Conservation (phyloP, 2,329 filamentous ascomycete genomes). For the Talaromyces sp. region DNA sequence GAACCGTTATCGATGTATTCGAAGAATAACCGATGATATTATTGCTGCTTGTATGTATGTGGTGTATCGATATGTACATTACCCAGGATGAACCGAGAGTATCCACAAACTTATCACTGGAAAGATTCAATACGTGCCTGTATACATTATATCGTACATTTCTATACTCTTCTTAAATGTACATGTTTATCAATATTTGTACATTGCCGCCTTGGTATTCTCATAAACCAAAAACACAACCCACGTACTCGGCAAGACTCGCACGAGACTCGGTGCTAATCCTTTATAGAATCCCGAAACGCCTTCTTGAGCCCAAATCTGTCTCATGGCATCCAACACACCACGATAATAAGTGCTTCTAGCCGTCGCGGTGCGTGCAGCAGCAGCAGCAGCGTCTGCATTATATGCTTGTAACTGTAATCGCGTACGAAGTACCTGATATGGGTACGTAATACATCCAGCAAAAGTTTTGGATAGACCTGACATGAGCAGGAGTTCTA, state of each 20-base stretch:
- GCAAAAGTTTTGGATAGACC: constrained; percentile 80
- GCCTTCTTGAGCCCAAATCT: constrained; percentile 77
- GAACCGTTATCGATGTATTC: constrained; percentile 7
- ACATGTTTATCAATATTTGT: constrained; percentile 46
- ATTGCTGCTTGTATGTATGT: background rate
- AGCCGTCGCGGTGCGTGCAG: background rate
- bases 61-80: background rate
- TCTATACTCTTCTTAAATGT: background rate
- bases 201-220: constrained; percentile 68
- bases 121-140: background rate
- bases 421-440: constrained; percentile 83
- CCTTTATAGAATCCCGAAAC: constrained; percentile 85
- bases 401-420: constrained; percentile 86
- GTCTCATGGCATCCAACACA: constrained; percentile 64
- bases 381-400: constrained; percentile 49
- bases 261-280: constrained; percentile 77
- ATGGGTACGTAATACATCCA: constrained; percentile 86
- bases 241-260: constrained; percentile 91
- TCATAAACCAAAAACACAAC: constrained; percentile 97
- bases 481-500: constrained; percentile 75
- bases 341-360: constrained; percentile 71
- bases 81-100: background rate
- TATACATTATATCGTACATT: background rate
- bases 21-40: constrained; percentile 7
- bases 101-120: background rate